phyloP scores from a whole-genome alignment of 2,329 filamentous ascomycete species.

The Penicillium nordicum region DNA sequence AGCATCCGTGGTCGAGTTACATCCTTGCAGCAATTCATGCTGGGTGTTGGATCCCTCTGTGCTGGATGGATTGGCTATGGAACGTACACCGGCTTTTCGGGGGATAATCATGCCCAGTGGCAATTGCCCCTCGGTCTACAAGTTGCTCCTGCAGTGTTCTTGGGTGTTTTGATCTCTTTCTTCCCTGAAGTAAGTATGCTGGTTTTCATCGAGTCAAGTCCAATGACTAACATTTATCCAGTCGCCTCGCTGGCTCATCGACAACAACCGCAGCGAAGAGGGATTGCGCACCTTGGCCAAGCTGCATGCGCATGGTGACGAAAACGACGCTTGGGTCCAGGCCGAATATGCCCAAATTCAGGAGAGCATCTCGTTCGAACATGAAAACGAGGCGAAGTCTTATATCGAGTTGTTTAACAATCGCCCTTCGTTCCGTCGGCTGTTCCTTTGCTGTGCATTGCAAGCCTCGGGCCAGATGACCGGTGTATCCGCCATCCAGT shows the following conservation, averaged over 20 bases:
- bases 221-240: background rate
- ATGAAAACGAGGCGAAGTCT: constrained; percentile 66
- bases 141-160: constrained; percentile 62
- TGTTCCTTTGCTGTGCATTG: constrained; percentile 66
- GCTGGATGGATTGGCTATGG: constrained; percentile 74
- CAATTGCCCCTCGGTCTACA: constrained; percentile 67
- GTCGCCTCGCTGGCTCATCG: constrained; percentile 70
- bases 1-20: constrained; percentile 73
- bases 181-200: constrained; percentile 60
- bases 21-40: constrained; percentile 76
- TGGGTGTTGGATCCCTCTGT: constrained; percentile 69
- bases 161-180: constrained; percentile 63
- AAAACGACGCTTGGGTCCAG: constrained; percentile 64
- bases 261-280: constrained; percentile 62
- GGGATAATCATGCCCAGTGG: constrained; percentile 54
- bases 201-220: rapidly evolving
- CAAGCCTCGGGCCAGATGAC: constrained; percentile 76
- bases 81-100: constrained; percentile 51
- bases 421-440: constrained; percentile 64
- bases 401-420: constrained; percentile 67
- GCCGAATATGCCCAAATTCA: constrained; percentile 71
- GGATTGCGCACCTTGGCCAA: constrained; percentile 65
- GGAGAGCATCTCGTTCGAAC: constrained; percentile 62
- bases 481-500: constrained; percentile 68
- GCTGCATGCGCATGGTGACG: constrained; percentile 67